Evolutionary conservation across 176 grass and related monocot genomes (phyloP), one percentile per base, ranked within the genome.

Genomic region (Tuctoria greenei): DNA sequence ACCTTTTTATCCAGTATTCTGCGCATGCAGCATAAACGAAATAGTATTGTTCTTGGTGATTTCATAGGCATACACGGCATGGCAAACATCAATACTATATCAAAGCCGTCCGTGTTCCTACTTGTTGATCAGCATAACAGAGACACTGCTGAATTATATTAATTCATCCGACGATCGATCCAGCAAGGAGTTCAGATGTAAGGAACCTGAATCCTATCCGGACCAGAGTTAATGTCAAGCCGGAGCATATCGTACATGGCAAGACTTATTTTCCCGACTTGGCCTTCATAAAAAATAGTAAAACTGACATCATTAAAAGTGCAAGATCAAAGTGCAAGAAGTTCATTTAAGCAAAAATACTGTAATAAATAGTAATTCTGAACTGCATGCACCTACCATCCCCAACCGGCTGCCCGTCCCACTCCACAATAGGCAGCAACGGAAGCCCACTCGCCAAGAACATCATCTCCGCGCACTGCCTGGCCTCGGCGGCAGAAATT

Each of bases 381-480:
- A 61, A 13, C 40, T 41, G 14, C 21, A 60, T 41, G 14, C 21
- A 60, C 11, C 14, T 79, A 93, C 91, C 91, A 64, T 88, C 91
- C 68, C 91, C 91, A 70, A 93, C 68, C 5, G 73, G 84, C 38
- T 82, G 21, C 2, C 79, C 79, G 75, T 93, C 87, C 91, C 91
- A 93, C 76, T 93, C 84, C 24, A 90, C 49, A 14, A 93, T 66
- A 3, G 87, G 64, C 46, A 87, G 51, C 51, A 90, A 21, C 5
- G 88, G 81, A 11, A 93, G 78, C 15, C 87, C 79, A 23, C 87
- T 93, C 20, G 81, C 87, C 2, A 90, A 42, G 67, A 73, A 87
- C 87, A 88, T 90, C 91, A 93, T 93, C 78, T 90, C 82, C 10
- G 56, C 44, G 11, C 81, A 77, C 50, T 40, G 57, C 74, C 71